Evolutionary conservation across 176 grass and related monocot genomes (phyloP).

Genomic region (Elaeis guineensis): DNA sequence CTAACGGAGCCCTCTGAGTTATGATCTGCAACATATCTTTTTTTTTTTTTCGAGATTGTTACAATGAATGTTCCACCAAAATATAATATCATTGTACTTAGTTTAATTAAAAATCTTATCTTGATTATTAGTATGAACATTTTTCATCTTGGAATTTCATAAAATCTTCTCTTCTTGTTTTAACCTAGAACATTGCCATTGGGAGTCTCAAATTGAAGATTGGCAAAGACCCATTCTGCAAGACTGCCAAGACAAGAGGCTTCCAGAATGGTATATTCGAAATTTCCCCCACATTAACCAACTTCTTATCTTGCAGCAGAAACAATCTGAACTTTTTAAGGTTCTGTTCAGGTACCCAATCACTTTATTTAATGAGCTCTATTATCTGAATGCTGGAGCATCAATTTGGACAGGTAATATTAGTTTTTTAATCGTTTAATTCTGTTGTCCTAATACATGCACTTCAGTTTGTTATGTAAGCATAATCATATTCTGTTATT

Average conservation of each 20-base stretch:
- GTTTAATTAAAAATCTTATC: too few species aligned
- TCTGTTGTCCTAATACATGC: too few species aligned
- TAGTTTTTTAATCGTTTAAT: too few species aligned
- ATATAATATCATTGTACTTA: too few species aligned
- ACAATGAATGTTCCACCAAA: too few species aligned
- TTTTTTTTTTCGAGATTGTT: too few species aligned
- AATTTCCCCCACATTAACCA: not conserved
- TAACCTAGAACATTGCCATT: constrained; percentile 4
- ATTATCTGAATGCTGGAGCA: constrained; percentile 96
- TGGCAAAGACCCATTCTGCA: constrained; percentile 91
- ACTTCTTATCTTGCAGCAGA: not conserved
- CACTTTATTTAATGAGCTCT: constrained; percentile 98
- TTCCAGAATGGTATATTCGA: constrained; percentile 64
- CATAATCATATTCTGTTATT: constrained; percentile 7
- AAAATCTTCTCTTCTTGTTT: too few species aligned
- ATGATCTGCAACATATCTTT: too few species aligned
- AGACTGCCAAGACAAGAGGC: constrained; percentile 61
- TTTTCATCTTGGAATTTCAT: too few species aligned
- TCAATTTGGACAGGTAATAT: constrained; percentile 91
- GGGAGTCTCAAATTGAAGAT: constrained; percentile 84
- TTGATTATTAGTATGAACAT: too few species aligned
- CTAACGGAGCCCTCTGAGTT: too few species aligned
- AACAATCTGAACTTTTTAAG: constrained; percentile 24
- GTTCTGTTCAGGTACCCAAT: constrained; percentile 71
- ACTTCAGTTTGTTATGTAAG: too few species aligned